A percentile compares a stretch with the other conserved stretches of the same genome.
Conservation (phyloP, 805 yeast species). For the Nakazawaea pomicola region DNA sequence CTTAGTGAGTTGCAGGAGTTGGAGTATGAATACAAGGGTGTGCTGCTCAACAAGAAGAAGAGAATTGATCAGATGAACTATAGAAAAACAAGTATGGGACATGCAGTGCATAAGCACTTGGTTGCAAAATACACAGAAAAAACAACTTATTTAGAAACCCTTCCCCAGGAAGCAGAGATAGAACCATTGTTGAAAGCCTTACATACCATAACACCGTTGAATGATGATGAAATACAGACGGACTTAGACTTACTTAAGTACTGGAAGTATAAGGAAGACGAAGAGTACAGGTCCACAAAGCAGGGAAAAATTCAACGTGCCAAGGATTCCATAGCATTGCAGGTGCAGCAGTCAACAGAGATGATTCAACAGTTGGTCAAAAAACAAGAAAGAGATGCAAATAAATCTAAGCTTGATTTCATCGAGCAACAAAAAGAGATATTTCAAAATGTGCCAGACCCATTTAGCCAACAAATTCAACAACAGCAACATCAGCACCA, state of each 20-base stretch:
- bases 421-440: conserved; percentile 13
- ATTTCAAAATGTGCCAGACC: not conserved
- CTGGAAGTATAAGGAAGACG: conserved; percentile 10
- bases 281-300: not conserved
- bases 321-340: not conserved
- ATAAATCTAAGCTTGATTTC: conserved; percentile 23
- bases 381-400: conserved; percentile 21
- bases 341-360: not conserved
- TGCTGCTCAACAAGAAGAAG: not conserved
- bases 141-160: too few relatives aligned
- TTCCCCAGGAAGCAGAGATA: too few relatives aligned
- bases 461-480: not conserved
- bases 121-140: too few relatives aligned
- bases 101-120: too few relatives aligned
- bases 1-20: conserved; percentile 1
- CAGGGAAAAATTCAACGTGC: conserved; percentile 2
- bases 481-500: not conserved
- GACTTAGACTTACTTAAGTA: conserved; percentile 4
- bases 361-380: not conserved
- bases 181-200: not conserved
- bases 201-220: not conserved
- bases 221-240: conserved; percentile 5
- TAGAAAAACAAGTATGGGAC: conserved; percentile 1
- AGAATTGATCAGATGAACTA: not conserved
- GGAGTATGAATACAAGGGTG: conserved; percentile 3